Base-by-base conservation (phyloP, 441 rosid species). In the Daphne laureola region DNA sequence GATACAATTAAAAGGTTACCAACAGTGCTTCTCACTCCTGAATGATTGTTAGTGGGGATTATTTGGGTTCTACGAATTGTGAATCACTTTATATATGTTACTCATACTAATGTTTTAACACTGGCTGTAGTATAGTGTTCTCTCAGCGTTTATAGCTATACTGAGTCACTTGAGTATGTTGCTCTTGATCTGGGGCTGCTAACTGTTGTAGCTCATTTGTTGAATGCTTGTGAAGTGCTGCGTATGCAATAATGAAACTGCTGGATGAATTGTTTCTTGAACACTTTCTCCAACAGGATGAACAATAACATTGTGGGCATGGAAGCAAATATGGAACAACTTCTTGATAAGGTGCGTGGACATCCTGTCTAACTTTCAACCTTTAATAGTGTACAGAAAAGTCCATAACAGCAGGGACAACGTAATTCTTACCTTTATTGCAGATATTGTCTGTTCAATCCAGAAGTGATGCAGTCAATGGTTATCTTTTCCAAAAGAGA, bases 371-470 rank as follows among this genome's bases (percentile, higher is more conserved):
- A 31, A 31, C 38, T 31, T 7, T 31, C 38, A 31, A 31, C 9
- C 38, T 31, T 11, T 31, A n/a, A n/a, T n/a, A 31, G 38, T 31
- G 1, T 2, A 31, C 38, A 31, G 11, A 27, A 14, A 7, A 38
- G n/a, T n/a, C 12, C 13, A 54, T 2, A 18, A 14, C 17, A 14
- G 18, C 38, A 23, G 14, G 43, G 26, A 4, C n/a, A 5, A 15
- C 44, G 31, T 47, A 18, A 57, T 9, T 11, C 11, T 31, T 31
- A 31, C 38, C 38, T 31, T 5, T 31, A 49, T 56, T 68, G 71
- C 77, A 94, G 99, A 94, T 94, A 67, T 77, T 82, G 81, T 83
- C 91, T 1, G 99, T 94, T 64, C 99, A 94, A 74, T 94, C 95
- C 17, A 87, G 84, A 79, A 94, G 99, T 71, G 96, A 87, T 68